These are phyloP conservation scores for Hypoxylon rickii DNA, from an alignment of 495 filamentous ascomycete species.

Conservation along the genomic window DNA sequence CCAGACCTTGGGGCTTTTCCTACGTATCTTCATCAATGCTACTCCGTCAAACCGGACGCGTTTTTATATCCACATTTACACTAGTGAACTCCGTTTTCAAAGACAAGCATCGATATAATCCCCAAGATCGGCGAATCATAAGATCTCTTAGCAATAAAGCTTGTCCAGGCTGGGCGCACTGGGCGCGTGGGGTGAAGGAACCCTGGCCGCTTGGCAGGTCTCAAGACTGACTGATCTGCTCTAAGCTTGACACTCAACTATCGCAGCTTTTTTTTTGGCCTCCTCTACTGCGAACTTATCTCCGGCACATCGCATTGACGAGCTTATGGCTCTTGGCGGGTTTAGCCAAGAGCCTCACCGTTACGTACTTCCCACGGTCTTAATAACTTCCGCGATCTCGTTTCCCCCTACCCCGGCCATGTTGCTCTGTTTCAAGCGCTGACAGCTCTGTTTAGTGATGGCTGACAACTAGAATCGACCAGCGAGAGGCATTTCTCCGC, in stretches of 20 bases:
- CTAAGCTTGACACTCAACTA: constrained; percentile 32
- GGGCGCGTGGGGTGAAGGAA: constrained; percentile 18
- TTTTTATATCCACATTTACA: constrained; percentile 13
- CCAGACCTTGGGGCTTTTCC: too few species aligned
- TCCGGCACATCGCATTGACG: constrained; percentile 27
- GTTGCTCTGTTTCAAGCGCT: constrained; percentile 39
- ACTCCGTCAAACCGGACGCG: neutral
- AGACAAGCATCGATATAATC: constrained; percentile 14
- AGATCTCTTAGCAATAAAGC: constrained; percentile 18
- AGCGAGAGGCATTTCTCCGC: constrained; percentile 17
- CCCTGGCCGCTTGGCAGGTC: constrained; percentile 44
- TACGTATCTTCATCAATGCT: neutral
- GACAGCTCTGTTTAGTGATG: constrained; percentile 27
- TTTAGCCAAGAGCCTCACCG: constrained; percentile 38
- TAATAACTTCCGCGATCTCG: constrained; percentile 11
- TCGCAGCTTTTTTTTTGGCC: constrained; percentile 26
- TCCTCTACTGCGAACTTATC: constrained; percentile 11
- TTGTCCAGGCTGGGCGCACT: constrained; percentile 12
- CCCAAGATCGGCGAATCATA: constrained; percentile 11
- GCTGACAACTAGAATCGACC: constrained; percentile 15
- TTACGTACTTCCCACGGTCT: constrained; percentile 27
- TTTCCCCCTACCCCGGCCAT: constrained; percentile 19
- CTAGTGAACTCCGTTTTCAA: constrained; percentile 10
- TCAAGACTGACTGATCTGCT: constrained; percentile 44
- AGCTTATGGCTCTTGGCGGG: constrained; percentile 37